Percentiles rank a stretch among this genome's conserved stretches.
These are phyloP conservation scores for Cyberlindnera nakhonratchasimensis DNA, from an alignment of 805 yeast genomes.

Conservation along the genomic window DNA sequence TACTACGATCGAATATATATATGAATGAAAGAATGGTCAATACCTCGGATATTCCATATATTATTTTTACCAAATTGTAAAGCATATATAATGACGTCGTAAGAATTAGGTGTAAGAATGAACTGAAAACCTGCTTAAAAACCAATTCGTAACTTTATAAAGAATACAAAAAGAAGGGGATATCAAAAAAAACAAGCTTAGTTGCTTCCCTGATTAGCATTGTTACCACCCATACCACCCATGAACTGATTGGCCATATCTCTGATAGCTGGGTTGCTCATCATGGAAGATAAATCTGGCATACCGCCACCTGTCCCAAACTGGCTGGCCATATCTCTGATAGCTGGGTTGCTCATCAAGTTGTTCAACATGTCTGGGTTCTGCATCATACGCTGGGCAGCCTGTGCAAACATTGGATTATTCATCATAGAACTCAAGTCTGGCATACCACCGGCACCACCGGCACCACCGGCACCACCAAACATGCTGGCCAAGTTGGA, in stretches of 20 bases:
- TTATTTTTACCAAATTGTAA: no score
- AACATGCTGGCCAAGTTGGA: slow-evolving; percentile 46
- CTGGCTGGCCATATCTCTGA: slow-evolving; percentile 13
- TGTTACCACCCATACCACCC: slow-evolving; percentile 30
- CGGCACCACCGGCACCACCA: slow-evolving; percentile 53
- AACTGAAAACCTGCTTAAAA: not conserved
- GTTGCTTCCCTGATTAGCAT: not conserved
- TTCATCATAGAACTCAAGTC: slow-evolving; percentile 66
- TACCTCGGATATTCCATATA: no score
- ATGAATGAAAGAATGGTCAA: not conserved
- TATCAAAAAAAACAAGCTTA: not conserved
- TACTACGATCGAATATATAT: not conserved
- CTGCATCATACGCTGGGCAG: slow-evolving; percentile 84
- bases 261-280: slow-evolving; percentile 8
- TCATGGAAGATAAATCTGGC: slow-evolving; percentile 55
- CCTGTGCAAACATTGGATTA: slow-evolving; percentile 90
- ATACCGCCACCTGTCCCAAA: slow-evolving; percentile 22
- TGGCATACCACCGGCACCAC: slow-evolving; percentile 63
- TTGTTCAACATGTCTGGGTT: slow-evolving; percentile 74
- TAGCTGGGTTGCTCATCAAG: slow-evolving; percentile 5
- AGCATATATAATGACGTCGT: not conserved
- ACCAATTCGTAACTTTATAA: no score
- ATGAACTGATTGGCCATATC: slow-evolving; percentile 45
- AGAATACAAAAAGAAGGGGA: not conserved
- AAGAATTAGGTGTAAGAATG: no score